Conservation (phyloP, 2,329 filamentous ascomycete genomes). For the Diaporthe destruens region DNA sequence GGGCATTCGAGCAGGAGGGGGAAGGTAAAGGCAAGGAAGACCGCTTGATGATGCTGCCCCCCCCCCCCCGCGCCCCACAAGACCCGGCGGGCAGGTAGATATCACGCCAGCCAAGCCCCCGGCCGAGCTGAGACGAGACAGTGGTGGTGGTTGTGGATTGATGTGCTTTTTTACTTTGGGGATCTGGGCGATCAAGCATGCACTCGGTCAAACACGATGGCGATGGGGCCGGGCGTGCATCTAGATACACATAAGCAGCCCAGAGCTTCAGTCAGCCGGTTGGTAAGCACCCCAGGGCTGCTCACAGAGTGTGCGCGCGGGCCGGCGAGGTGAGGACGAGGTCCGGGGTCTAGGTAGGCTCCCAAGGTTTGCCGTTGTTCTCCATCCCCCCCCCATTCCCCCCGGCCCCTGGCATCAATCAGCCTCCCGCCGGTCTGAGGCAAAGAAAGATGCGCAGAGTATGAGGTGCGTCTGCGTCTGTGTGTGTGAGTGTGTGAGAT, state of each 20-base stretch:
- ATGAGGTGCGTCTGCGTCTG: fast-evolving
- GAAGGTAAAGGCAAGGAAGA: too few species aligned
- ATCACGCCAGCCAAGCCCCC: constrained; percentile 21
- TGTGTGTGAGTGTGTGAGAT: background rate
- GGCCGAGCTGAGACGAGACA: constrained; percentile 30
- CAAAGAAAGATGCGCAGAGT: background rate
- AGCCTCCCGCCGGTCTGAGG: background rate
- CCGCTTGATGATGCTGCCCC: too few species aligned
- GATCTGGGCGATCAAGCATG: background rate
- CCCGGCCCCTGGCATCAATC: background rate
- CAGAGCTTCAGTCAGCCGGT: constrained; percentile 2
- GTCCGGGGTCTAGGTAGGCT: constrained; percentile 9
- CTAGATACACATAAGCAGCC: background rate
- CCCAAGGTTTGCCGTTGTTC: too few species aligned
- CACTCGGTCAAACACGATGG: background rate
- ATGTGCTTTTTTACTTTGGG: background rate
- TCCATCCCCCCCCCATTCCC: too few species aligned
- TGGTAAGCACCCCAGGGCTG: constrained; percentile 9
- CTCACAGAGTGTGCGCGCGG: constrained; percentile 16
- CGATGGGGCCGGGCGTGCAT: background rate
- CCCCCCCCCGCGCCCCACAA: too few species aligned
- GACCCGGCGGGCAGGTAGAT: too few species aligned
- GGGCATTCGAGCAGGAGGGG: background rate
- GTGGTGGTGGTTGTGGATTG: background rate
- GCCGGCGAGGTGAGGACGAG: constrained; percentile 5